These are phyloP conservation scores for Hysterangium stoloniferum DNA, from an alignment of 768 basidiomycete genomes.

Conservation along the genomic window DNA sequence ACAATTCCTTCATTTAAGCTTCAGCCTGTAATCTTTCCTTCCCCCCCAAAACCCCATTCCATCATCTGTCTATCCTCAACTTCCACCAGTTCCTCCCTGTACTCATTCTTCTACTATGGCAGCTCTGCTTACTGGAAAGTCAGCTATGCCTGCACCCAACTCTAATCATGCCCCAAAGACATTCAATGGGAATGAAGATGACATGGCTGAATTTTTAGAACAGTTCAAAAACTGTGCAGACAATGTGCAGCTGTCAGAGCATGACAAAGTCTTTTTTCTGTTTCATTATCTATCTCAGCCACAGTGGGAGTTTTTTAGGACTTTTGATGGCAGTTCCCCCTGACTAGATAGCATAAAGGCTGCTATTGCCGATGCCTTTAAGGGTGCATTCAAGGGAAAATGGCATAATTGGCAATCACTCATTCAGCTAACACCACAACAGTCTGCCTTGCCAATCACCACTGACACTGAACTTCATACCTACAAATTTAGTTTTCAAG, in stretches of 20 bases:
- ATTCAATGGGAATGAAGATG: neutral
- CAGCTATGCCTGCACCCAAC: neutral
- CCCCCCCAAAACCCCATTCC: no score
- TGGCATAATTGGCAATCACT: neutral
- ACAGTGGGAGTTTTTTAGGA: neutral
- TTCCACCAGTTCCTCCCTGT: no score
- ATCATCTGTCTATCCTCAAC: no score
- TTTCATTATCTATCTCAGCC: neutral
- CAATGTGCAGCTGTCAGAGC: neutral
- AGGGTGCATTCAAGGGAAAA: neutral
- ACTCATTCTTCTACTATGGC: no score
- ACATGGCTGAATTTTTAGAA: constrained; percentile 7
- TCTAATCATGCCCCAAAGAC: neutral
- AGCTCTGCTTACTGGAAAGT: neutral
- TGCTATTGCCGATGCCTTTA: neutral
- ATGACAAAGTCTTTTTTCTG: neutral
- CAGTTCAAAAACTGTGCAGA: neutral
- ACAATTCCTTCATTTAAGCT: no score
- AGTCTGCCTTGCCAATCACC: neutral
- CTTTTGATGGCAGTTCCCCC: neutral
- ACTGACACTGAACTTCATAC: neutral
- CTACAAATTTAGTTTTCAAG: neutral
- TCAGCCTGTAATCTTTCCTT: no score
- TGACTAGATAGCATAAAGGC: neutral
- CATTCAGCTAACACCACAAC: neutral